phyloP scores from a whole-genome alignment of 1,139 yeast genomes.

The Pneumocystis carinii region DNA sequence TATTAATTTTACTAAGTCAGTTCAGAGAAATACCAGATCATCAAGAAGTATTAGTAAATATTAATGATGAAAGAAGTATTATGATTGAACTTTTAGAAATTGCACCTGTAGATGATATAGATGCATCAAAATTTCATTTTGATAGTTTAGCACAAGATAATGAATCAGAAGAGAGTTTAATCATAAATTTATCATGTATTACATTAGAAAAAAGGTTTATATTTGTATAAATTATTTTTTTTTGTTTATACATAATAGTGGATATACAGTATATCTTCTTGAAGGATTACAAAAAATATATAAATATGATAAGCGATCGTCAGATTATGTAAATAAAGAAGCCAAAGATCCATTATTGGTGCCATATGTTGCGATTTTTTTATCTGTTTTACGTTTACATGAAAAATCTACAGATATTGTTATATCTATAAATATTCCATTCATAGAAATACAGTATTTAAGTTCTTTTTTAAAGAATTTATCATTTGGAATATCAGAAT shows the following conservation, averaged over 20 bases:
- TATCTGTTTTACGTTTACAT: conserved; percentile 1
- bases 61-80: not conserved
- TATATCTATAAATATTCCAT: conserved; percentile 1
- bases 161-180: not conserved
- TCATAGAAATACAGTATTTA: not conserved
- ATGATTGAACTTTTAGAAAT: not conserved
- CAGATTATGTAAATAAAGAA: too few relatives aligned
- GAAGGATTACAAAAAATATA: not conserved
- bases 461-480: not conserved
- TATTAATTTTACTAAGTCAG: not conserved
- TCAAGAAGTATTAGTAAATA: conserved; percentile 1
- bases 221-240: not conserved
- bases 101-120: not conserved
- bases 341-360: not conserved
- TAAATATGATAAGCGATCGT: not conserved
- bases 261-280: not conserved
- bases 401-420: not conserved
- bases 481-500: not conserved
- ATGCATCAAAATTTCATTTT: not conserved
- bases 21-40: conserved; percentile 1
- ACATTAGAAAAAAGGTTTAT: not conserved
- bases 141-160: not conserved
- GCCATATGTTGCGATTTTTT: not conserved
- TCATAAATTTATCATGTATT: not conserved
- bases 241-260: not conserved